phyloP scores from a whole-genome alignment of 1,284 basidiomycete species.

The Sporisorium graminicola region DNA sequence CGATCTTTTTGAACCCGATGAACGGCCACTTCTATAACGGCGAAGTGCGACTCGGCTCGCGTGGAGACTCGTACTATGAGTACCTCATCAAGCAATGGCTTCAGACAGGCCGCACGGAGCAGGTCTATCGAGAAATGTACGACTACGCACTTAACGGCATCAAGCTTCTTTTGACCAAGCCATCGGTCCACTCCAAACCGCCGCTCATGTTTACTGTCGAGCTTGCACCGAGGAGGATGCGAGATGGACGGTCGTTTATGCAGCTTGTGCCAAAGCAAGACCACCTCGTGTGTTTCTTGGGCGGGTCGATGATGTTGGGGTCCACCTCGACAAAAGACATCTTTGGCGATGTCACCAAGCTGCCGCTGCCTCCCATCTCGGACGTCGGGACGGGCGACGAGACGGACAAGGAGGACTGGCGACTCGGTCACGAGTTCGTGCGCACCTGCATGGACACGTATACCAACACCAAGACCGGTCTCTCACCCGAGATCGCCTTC shows the following conservation, averaged over 20 bases:
- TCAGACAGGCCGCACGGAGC: constrained; percentile 77
- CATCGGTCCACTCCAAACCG: constrained; percentile 64
- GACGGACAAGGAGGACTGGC: constrained; percentile 79
- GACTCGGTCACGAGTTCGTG: constrained; percentile 82
- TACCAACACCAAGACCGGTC: constrained; percentile 80
- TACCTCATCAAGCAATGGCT: constrained; percentile 77
- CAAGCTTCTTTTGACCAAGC: constrained; percentile 79
- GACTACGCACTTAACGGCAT: constrained; percentile 84
- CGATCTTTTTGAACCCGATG: constrained; percentile 81
- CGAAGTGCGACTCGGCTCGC: constrained; percentile 87
- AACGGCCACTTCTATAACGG: constrained; percentile 80
- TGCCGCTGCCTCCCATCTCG: constrained; percentile 48
- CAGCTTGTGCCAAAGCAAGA: constrained; percentile 85
- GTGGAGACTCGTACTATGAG: constrained; percentile 95
- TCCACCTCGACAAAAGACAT: constrained; percentile 70
- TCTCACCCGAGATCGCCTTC: constrained; percentile 70
- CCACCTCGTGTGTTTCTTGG: constrained; percentile 94
- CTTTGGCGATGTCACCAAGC: constrained; percentile 27
- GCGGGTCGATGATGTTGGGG: constrained; percentile 89
- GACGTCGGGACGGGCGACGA: constrained; percentile 76
- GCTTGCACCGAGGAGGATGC: constrained; percentile 70
- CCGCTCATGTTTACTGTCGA: constrained; percentile 85
- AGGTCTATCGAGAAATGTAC: constrained; percentile 88
- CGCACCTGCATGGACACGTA: constrained; percentile 89
- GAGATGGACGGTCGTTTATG: constrained; percentile 30